phyloP scores from a whole-genome alignment of 225 moss, liverwort and hornwort species.

The Ulota crispa region DNA sequence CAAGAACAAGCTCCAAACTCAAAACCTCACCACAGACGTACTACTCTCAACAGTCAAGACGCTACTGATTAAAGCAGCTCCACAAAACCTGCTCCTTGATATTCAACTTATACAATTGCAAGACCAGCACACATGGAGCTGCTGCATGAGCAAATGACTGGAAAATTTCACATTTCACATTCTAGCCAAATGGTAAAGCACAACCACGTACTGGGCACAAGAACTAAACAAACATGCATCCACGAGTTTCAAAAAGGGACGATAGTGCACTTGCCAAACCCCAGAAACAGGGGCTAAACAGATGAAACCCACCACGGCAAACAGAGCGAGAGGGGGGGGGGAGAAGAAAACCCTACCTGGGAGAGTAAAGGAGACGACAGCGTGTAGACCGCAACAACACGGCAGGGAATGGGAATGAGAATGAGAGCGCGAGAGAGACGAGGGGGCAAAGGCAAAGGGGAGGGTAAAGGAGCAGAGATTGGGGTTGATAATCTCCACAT shows the following conservation, averaged over 20 bases:
- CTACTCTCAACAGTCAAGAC: slow-evolving; percentile 4
- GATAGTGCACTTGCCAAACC: background rate
- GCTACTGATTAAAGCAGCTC: slow-evolving; percentile 13
- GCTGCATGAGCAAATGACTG: slow-evolving; percentile 2
- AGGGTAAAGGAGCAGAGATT: background rate
- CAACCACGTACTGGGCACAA: background rate
- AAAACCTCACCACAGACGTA: background rate
- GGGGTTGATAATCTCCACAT: slow-evolving; percentile 29
- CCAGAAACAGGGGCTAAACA: background rate
- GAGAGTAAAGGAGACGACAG: background rate
- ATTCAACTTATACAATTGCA: background rate
- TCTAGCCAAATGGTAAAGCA: slow-evolving; percentile 20
- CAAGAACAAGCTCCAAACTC: background rate
- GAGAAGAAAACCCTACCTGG: slow-evolving; percentile 47
- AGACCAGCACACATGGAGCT: background rate
- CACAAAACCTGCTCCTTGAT: background rate
- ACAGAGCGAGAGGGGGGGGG: background rate
- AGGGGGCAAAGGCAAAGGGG: background rate
- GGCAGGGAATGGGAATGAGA: slow-evolving; percentile 24
- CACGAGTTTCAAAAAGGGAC: background rate
- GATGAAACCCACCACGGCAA: background rate
- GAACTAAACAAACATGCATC: background rate
- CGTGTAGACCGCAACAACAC: slow-evolving; percentile 10
- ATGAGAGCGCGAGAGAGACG: slow-evolving; percentile 1
- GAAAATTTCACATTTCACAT: slow-evolving; percentile 20